A percentile compares a stretch with the other conserved stretches of the same genome.
These are phyloP conservation scores for Hanseniaspora lindneri DNA, from an alignment of 805 yeast genomes.

Conservation along the genomic window DNA sequence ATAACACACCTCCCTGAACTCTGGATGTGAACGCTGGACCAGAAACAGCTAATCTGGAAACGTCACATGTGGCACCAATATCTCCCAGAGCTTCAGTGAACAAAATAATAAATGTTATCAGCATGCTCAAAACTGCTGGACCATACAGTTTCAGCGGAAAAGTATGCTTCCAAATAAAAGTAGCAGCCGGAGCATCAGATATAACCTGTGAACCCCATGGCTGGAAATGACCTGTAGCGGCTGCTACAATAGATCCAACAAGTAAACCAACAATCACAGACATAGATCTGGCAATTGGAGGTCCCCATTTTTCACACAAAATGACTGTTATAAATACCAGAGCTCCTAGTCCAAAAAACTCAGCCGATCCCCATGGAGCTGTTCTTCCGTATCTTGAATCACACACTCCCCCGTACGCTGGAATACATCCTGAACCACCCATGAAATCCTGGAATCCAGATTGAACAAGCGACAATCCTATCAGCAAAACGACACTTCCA, in stretches of 20 bases:
- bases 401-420: slow-evolving; percentile 41
- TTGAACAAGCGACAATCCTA: slow-evolving; percentile 58
- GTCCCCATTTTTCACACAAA: slow-evolving; percentile 72
- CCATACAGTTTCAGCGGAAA: slow-evolving; percentile 67
- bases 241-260: slow-evolving; percentile 85
- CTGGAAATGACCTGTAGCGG: slow-evolving; percentile 70
- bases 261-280: slow-evolving; percentile 78
- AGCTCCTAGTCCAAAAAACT: slow-evolving; percentile 79
- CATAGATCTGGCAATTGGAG: slow-evolving; percentile 90
- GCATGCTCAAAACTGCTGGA: slow-evolving; percentile 73
- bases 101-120: slow-evolving; percentile 68
- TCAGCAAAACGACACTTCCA: slow-evolving; percentile 81
- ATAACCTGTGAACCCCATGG: slow-evolving; percentile 36
- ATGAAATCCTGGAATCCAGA: slow-evolving; percentile 76
- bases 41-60: slow-evolving; percentile 71
- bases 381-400: slow-evolving; percentile 30
- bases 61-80: slow-evolving; percentile 87
- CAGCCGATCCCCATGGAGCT: slow-evolving; percentile 66
- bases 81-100: slow-evolving; percentile 95
- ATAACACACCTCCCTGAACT: slow-evolving; percentile 84
- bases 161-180: slow-evolving; percentile 81
- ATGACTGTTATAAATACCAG: slow-evolving; percentile 64
- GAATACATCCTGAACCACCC: slow-evolving; percentile 70
- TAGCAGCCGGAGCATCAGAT: slow-evolving; percentile 63
- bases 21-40: slow-evolving; percentile 73